These are phyloP conservation scores for Acidiella bohemica DNA, from an alignment of 495 filamentous ascomycete species.

Conservation along the genomic window DNA sequence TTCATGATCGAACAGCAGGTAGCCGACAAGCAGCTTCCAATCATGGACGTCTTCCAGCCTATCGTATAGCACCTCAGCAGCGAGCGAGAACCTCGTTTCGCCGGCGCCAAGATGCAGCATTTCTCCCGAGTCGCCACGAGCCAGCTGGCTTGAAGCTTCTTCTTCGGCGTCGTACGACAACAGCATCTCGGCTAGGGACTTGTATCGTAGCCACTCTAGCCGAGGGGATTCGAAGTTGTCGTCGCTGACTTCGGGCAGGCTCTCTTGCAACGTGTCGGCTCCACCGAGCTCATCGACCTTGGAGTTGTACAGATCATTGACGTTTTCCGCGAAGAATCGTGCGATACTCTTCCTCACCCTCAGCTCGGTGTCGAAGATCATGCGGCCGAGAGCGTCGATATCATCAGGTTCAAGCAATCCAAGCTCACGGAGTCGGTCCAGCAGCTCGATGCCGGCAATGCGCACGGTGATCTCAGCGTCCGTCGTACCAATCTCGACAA, in stretches of 20 bases:
- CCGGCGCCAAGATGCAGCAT: conserved; percentile 42
- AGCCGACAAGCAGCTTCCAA: conserved; percentile 81
- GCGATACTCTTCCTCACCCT: conserved; percentile 77
- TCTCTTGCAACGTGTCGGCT: conserved; percentile 60
- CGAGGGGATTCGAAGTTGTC: conserved; percentile 64
- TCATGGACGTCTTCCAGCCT: conserved; percentile 62
- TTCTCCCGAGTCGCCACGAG: conserved; percentile 20
- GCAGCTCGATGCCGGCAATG: conserved; percentile 59
- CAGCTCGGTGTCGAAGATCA: conserved; percentile 77
- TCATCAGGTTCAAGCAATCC: conserved; percentile 83
- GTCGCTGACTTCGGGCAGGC: conserved; percentile 42
- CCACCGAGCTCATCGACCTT: conserved; percentile 75
- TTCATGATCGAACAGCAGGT: conserved; percentile 85
- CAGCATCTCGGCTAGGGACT: conserved; percentile 76
- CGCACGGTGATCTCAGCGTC: conserved; percentile 70
- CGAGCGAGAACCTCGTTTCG: conserved; percentile 73
- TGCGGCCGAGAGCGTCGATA: conserved; percentile 66
- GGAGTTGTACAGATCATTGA: conserved; percentile 66
- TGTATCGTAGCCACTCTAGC: conserved; percentile 76
- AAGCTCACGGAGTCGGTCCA: conserved; percentile 66
- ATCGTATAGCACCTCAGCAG: conserved; percentile 71
- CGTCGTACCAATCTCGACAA: conserved; percentile 81
- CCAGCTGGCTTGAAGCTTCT: conserved; percentile 27
- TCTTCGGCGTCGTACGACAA: conserved; percentile 52
- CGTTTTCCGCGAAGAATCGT: conserved; percentile 73